These are phyloP conservation scores for Polygonum aviculare DNA, from an alignment of 148 eudicot genomes.

Conservation along the genomic window DNA sequence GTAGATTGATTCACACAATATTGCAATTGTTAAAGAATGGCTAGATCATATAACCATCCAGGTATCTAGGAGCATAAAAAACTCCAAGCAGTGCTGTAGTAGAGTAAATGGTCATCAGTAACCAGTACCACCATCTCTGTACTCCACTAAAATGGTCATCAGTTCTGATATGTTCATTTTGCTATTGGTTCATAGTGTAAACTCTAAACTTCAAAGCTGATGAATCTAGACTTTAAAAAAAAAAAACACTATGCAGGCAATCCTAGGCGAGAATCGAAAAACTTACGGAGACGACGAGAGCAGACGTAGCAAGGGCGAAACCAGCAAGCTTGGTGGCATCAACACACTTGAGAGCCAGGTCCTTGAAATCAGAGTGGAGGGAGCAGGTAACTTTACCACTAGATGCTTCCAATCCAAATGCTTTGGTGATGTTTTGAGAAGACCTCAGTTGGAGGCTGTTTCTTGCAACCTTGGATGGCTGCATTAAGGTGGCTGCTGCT, in stretches of 20 bases:
- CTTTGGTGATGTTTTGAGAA: constrained; percentile 49
- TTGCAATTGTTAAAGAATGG: neutral
- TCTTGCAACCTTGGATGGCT: constrained; percentile 52
- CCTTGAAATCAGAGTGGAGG: constrained; percentile 75
- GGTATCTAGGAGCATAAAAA: neutral
- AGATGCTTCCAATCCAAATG: constrained; percentile 50
- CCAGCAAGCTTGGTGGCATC: constrained; percentile 96
- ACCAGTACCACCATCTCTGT: neutral
- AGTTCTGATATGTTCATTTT: neutral
- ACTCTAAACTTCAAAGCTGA: neutral
- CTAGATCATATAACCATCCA: neutral
- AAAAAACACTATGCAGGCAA: neutral
- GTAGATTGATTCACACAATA: neutral
- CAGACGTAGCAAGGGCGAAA: constrained; percentile 96
- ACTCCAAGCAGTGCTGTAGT: neutral
- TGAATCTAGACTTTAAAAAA: neutral
- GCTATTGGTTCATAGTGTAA: neutral
- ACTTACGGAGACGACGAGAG: constrained; percentile 79
- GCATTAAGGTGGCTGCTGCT: constrained; percentile 88
- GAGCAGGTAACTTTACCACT: constrained; percentile 54
- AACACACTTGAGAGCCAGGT: constrained; percentile 68
- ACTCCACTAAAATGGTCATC: too few relatives aligned
- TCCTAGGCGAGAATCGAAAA: neutral
- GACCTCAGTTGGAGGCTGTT: constrained; percentile 47
- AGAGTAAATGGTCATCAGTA: neutral